A percentile compares a stretch with the other conserved stretches of the same genome.
Conservation (phyloP, 179 eudicot genomes). For the Beta corolliflora region DNA sequence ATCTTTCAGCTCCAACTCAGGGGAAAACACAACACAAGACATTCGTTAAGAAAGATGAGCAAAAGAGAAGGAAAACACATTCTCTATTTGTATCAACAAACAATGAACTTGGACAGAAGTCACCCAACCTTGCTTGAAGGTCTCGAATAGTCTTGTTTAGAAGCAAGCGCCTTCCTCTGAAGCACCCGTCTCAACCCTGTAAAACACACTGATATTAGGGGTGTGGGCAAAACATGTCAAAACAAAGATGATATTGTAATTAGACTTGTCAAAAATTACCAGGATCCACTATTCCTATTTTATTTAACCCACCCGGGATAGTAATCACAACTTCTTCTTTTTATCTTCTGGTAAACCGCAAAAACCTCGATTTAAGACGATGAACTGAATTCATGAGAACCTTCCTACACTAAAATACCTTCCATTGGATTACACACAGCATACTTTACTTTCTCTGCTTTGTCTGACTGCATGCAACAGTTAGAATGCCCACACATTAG, state of each 20-base stretch:
- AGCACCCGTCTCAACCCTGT: conserved; percentile 66
- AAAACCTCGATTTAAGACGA: too few relatives aligned
- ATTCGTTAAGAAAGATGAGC: neutral
- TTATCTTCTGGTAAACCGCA: too few relatives aligned
- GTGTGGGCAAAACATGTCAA: neutral
- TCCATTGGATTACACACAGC: too few relatives aligned
- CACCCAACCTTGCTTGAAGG: conserved; percentile 80
- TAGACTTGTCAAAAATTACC: too few relatives aligned
- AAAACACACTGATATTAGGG: conserved; percentile 13
- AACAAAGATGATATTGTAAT: neutral
- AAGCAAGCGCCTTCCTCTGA: conserved; percentile 80
- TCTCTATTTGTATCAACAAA: neutral
- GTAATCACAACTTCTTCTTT: too few relatives aligned
- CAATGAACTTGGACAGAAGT: neutral
- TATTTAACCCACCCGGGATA: too few relatives aligned
- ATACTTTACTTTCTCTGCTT: too few relatives aligned
- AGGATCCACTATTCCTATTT: too few relatives aligned
- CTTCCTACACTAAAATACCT: too few relatives aligned
- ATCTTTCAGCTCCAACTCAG: neutral
- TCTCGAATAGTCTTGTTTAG: conserved; percentile 73
- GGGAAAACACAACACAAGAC: neutral
- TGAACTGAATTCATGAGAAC: too few relatives aligned
- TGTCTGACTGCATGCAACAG: too few relatives aligned
- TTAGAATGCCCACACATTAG: too few relatives aligned
- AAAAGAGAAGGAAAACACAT: neutral